Conservation (phyloP, 306 rosid genomes). For the Amphicarpaea edgeworthii region DNA sequence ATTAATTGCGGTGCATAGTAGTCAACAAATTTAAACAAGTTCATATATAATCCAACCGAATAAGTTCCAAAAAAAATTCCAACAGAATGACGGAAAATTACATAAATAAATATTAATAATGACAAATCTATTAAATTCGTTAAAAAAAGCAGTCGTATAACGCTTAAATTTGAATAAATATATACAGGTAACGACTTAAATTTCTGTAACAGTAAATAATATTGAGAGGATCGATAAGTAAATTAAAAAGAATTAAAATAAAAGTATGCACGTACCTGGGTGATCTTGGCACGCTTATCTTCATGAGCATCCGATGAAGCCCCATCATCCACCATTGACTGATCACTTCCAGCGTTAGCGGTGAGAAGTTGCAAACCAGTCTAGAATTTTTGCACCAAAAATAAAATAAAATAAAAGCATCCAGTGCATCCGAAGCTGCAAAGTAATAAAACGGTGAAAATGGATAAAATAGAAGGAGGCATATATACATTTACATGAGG, state of each 20-base stretch:
- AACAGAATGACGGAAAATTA: not conserved
- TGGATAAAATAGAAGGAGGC: not conserved
- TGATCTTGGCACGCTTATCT: constrained; percentile 60
- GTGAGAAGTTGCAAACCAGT: constrained; percentile 84
- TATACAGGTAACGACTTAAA: not conserved
- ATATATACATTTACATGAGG: constrained; percentile 71
- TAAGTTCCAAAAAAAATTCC: too few relatives aligned
- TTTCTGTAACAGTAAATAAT: not conserved
- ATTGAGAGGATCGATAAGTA: not conserved
- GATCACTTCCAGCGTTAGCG: constrained; percentile 82
- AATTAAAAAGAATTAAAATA: not conserved
- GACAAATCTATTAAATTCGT: not conserved
- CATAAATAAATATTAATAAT: not conserved
- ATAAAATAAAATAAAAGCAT: not conserved
- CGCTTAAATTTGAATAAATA: not conserved
- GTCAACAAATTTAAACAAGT: not conserved
- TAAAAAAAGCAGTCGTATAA: not conserved
- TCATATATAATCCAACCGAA: not conserved
- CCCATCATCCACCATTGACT: constrained; percentile 87
- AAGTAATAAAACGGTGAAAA: not conserved
- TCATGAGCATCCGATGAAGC: constrained; percentile 73
- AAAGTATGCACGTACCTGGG: constrained; percentile 68
- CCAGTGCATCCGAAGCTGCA: not conserved
- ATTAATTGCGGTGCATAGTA: not conserved
- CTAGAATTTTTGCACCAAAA: constrained; percentile 40